These are phyloP conservation scores for Colletotrichum sp. DNA, from an alignment of 2,329 filamentous ascomycete species.

Conservation along the genomic window DNA sequence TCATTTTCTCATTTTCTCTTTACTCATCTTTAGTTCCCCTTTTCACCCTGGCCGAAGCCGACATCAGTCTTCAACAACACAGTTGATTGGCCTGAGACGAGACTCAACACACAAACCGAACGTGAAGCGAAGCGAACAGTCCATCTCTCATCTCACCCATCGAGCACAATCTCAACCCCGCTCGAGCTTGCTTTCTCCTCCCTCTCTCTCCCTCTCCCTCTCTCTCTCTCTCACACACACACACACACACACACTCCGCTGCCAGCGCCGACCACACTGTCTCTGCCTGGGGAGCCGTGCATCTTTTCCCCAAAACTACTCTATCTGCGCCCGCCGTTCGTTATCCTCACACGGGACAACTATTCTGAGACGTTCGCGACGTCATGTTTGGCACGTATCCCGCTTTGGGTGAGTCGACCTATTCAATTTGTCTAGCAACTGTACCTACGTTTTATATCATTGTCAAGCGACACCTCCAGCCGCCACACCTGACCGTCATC, in stretches of 20 bases:
- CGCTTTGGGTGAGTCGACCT: constrained; percentile 40
- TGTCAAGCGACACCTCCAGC: not conserved
- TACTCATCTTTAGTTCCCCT: not conserved
- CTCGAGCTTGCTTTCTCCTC: constrained; percentile 17
- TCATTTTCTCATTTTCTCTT: not conserved
- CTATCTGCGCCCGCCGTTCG: not conserved
- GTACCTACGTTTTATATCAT: not conserved
- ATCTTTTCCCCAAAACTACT: not conserved
- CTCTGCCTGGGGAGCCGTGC: not conserved
- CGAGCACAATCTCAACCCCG: constrained; percentile 7
- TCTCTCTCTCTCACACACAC: not conserved
- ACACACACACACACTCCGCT: not conserved
- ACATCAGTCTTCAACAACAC: not conserved
- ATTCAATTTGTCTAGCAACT: not conserved
- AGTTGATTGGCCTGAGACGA: not conserved
- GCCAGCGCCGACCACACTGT: not conserved
- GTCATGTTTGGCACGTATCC: constrained; percentile 50
- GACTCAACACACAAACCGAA: not conserved
- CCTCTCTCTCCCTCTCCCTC: not conserved
- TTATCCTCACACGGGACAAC: not conserved
- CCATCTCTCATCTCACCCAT: not conserved
- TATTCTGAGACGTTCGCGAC: constrained; percentile 5
- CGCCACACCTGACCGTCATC: not conserved
- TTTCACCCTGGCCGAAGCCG: not conserved
- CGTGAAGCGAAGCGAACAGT: not conserved